Evolutionary conservation across 2,329 filamentous ascomycete species (phyloP).

Genomic region (Colletotrichum ledebouriae): DNA sequence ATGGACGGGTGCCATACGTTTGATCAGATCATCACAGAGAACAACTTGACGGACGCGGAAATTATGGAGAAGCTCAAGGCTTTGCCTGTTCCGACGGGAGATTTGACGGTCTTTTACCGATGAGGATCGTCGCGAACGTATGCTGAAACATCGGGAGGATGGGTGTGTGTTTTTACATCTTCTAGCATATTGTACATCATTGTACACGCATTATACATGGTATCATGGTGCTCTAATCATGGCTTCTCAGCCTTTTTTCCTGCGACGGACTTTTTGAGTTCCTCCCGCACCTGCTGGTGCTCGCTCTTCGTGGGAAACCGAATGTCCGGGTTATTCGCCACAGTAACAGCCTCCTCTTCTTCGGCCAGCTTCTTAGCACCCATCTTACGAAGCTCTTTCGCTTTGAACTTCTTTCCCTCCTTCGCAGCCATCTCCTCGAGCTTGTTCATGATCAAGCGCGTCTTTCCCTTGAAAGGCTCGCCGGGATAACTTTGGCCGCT

Average conservation of each 20-base stretch:
- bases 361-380: slow-evolving; percentile 46
- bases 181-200: slow-evolving; percentile 38
- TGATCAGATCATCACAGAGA: slow-evolving; percentile 86
- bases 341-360: slow-evolving; percentile 46
- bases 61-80: slow-evolving; percentile 77
- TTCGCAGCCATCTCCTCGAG: slow-evolving; percentile 53
- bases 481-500: slow-evolving; percentile 67
- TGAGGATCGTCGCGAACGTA: slow-evolving; percentile 45
- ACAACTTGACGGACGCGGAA: slow-evolving; percentile 77
- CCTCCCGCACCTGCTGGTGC: slow-evolving; percentile 22
- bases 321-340: slow-evolving; percentile 58
- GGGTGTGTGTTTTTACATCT: slow-evolving; percentile 21
- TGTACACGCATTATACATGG: slow-evolving; percentile 37
- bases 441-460: slow-evolving; percentile 59
- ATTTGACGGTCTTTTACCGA: slow-evolving; percentile 67
- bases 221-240: slow-evolving; percentile 16
- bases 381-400: slow-evolving; percentile 48
- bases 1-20: slow-evolving; percentile 82
- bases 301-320: slow-evolving; percentile 51
- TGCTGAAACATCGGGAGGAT: background rate
- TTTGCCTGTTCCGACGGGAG: slow-evolving; percentile 65
- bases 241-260: slow-evolving; percentile 1
- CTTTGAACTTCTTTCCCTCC: slow-evolving; percentile 48
- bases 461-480: slow-evolving; percentile 62
- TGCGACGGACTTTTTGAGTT: slow-evolving; percentile 17